phyloP scores from a whole-genome alignment of 2,329 filamentous ascomycete species.

The Phaeoacremonium minimum region DNA sequence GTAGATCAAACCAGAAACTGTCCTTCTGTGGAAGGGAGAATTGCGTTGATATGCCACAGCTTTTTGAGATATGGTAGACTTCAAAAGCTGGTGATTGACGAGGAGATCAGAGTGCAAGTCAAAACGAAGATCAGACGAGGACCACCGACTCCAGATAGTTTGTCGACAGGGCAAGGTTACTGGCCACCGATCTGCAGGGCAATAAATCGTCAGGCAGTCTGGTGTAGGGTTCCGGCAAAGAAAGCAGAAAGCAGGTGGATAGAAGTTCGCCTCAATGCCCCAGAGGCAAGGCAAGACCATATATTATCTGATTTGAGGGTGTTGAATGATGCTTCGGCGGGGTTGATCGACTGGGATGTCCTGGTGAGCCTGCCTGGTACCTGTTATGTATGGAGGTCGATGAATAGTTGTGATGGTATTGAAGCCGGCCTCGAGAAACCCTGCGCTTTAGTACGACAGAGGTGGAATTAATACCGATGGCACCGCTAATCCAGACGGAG shows the following conservation, averaged over 20 bases:
- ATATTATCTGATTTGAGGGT: conserved; percentile 14
- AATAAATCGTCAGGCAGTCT: too few species aligned
- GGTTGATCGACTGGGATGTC: conserved; percentile 31
- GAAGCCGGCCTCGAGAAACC: conserved; percentile 31
- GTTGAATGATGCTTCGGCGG: conserved; percentile 32
- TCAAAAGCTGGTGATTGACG: too few species aligned
- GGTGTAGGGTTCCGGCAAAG: too few species aligned
- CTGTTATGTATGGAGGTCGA: conserved; percentile 36
- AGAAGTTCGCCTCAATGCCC: background rate
- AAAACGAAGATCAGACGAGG: conserved; percentile 2
- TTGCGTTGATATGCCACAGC: background rate
- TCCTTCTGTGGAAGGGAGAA: background rate
- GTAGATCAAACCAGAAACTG: conserved; percentile 19
- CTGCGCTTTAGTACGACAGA: conserved; percentile 38
- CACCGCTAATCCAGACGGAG: conserved; percentile 37
- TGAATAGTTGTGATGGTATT: conserved; percentile 33
- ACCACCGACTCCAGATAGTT: background rate
- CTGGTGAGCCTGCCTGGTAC: conserved; percentile 30
- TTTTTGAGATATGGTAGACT: too few species aligned
- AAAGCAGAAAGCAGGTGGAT: too few species aligned
- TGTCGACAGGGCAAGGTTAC: too few species aligned
- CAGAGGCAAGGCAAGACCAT: background rate
- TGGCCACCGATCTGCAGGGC: too few species aligned
- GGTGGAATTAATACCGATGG: conserved; percentile 42
- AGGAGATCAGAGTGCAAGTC: background rate